phyloP scores from a whole-genome alignment of 371 early-diverging fungal species.

The Nematocida sp. region DNA sequence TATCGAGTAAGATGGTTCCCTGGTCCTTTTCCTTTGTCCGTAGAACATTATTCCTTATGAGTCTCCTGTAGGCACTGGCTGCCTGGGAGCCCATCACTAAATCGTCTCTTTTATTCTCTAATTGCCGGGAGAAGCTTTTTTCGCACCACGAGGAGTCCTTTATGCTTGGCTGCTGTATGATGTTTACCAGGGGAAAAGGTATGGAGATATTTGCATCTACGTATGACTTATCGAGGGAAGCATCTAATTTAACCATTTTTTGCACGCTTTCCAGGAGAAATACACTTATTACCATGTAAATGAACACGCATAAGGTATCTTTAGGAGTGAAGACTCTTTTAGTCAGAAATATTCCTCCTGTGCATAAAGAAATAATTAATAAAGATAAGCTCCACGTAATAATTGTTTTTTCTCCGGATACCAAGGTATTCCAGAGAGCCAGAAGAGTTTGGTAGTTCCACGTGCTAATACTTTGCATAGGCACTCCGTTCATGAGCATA shows the following conservation, averaged over 20 bases:
- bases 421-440: constrained; percentile 12
- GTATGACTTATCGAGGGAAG: constrained; percentile 27
- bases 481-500: constrained; percentile 7
- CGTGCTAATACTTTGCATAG: background rate
- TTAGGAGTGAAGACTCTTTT: constrained; percentile 46
- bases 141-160: constrained; percentile 30
- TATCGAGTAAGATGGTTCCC: background rate
- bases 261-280: constrained; percentile 49
- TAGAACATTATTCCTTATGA: background rate
- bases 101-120: constrained; percentile 12
- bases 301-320: constrained; percentile 46
- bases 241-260: constrained; percentile 24
- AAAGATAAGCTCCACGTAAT: background rate
- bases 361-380: background rate
- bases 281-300: constrained; percentile 47
- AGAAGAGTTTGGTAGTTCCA: constrained; percentile 12
- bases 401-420: constrained; percentile 8
- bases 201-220: constrained; percentile 1
- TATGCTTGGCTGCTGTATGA: background rate
- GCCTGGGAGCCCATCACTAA: background rate
- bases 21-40: background rate
- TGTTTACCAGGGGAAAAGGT: background rate
- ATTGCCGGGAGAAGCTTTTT: background rate
- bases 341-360: constrained; percentile 8
- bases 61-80: constrained; percentile 7